A percentile compares a stretch with the other conserved stretches of the same genome.
Evolutionary conservation across 75 land plant genomes (phyloP).

Genomic region (Selaginella tamariscina): DNA sequence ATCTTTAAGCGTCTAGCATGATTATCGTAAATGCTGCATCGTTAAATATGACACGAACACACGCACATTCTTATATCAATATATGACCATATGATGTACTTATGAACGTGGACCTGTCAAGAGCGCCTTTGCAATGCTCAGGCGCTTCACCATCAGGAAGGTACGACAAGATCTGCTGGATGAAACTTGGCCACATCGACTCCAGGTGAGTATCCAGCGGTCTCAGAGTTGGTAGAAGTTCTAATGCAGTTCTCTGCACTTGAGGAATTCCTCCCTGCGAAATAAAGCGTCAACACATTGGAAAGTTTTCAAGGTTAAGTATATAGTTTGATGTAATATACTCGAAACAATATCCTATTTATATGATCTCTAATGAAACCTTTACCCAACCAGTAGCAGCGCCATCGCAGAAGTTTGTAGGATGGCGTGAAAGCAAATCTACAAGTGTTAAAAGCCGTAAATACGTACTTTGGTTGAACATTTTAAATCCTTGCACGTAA

Average conservation of each 20-base stretch:
- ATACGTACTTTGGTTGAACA: conserved; percentile 66
- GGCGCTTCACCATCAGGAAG: conserved; percentile 37
- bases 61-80: too few species aligned
- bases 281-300: neutral
- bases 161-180: conserved; percentile 47
- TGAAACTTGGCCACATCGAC: conserved; percentile 56
- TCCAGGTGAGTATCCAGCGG: conserved; percentile 43
- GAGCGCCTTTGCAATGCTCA: neutral
- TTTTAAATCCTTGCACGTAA: conserved; percentile 54
- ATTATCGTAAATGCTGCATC: too few species aligned
- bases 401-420: conserved; percentile 31
- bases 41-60: too few species aligned
- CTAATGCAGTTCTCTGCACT: conserved; percentile 62
- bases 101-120: too few species aligned
- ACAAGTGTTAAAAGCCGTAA: conserved; percentile 40
- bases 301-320: too few species aligned
- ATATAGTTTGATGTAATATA: neutral
- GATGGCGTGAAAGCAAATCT: conserved; percentile 32
- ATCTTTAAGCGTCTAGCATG: too few species aligned
- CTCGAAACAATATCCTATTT: neutral
- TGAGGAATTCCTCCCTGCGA: conserved; percentile 46
- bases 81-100: too few species aligned
- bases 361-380: conserved; percentile 1
- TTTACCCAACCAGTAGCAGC: conserved; percentile 42
- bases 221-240: conserved; percentile 53